Percentiles rank a stretch among this genome's conserved stretches.
Conservation (phyloP, 1,139 yeast genomes). For the Suhomyces bribrorum region DNA sequence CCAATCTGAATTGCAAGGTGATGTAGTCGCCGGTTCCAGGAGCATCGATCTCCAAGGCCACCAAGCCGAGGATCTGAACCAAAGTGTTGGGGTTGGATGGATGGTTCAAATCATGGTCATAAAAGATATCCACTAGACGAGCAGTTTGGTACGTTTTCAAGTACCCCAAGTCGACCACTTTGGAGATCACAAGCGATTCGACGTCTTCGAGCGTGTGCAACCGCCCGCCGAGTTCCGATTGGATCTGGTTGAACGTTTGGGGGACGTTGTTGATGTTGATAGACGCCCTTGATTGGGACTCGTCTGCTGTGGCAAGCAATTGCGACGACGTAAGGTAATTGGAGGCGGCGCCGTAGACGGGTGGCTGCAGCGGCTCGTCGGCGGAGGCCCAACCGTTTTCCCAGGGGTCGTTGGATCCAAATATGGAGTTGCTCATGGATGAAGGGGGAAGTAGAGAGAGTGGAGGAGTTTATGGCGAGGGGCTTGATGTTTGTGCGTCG, state of each 20-base stretch:
- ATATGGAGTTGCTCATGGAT: slow-evolving; percentile 23
- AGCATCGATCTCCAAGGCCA: slow-evolving; percentile 42
- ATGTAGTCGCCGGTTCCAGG: slow-evolving; percentile 48
- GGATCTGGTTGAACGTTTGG: slow-evolving; percentile 25
- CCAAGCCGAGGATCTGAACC: slow-evolving; percentile 39
- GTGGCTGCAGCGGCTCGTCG: slow-evolving; percentile 10
- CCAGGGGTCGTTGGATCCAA: slow-evolving; percentile 42
- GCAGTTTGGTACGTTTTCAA: slow-evolving; percentile 37
- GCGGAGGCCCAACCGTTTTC: slow-evolving; percentile 42
- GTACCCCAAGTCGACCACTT: slow-evolving; percentile 28
- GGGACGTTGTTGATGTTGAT: slow-evolving; percentile 21
- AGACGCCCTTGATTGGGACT: slow-evolving; percentile 11
- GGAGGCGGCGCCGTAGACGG: slow-evolving; percentile 9
- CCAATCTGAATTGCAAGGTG: slow-evolving; percentile 40
- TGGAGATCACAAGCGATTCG: slow-evolving; percentile 31
- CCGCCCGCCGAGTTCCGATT: slow-evolving; percentile 20
- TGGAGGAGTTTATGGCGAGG: too few species aligned
- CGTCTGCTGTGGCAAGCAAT: slow-evolving; percentile 16
- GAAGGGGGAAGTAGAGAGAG: too few species aligned
- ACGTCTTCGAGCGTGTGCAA: slow-evolving; percentile 33
- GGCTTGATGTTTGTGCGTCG: too few species aligned
- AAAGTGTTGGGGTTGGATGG: slow-evolving; percentile 32
- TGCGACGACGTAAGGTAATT: slow-evolving; percentile 32
- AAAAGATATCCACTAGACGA: slow-evolving; percentile 36
- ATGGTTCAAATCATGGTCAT: slow-evolving; percentile 41